phyloP scores from a whole-genome alignment of 2,329 filamentous ascomycete species.

The Passalora sequoiae region DNA sequence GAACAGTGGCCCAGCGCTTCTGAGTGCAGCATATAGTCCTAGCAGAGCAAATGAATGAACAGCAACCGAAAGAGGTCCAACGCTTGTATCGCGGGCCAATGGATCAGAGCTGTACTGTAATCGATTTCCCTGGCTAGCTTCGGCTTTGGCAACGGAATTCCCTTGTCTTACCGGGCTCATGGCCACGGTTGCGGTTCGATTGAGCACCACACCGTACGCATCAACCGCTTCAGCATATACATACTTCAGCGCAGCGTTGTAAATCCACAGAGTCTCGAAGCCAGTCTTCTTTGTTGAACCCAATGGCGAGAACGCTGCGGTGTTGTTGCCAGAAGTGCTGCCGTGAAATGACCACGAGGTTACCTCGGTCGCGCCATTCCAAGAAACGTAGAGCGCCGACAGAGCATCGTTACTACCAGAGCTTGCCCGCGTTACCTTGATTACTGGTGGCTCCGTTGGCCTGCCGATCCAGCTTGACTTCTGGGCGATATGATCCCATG shows the following conservation, averaged over 20 bases:
- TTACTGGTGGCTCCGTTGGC: conserved; percentile 5
- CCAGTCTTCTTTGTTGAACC: conserved; percentile 9
- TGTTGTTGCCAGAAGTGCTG: background rate
- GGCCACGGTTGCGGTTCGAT: no score
- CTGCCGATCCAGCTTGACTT: conserved; percentile 40
- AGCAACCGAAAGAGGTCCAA: no score
- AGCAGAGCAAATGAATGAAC: no score
- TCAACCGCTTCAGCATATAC: background rate
- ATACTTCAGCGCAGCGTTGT: background rate
- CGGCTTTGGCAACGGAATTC: no score
- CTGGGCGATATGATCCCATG: conserved; percentile 45
- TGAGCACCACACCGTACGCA: background rate
- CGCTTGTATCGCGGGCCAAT: no score
- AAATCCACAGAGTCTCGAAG: conserved; percentile 12
- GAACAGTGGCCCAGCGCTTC: no score
- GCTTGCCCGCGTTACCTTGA: background rate
- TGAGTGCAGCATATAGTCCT: no score
- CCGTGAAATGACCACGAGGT: conserved; percentile 37
- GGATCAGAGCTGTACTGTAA: no score
- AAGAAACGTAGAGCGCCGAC: conserved; percentile 43
- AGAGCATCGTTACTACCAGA: conserved; percentile 17
- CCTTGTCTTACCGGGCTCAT: no score
- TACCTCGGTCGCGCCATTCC: conserved; percentile 45
- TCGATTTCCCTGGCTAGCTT: no score
- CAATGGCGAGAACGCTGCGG: conserved; percentile 2